Percentiles rank a stretch among this genome's conserved stretches.
phyloP scores from a whole-genome alignment of 192 early-diverging fungal species.

The Podila epicladia region DNA sequence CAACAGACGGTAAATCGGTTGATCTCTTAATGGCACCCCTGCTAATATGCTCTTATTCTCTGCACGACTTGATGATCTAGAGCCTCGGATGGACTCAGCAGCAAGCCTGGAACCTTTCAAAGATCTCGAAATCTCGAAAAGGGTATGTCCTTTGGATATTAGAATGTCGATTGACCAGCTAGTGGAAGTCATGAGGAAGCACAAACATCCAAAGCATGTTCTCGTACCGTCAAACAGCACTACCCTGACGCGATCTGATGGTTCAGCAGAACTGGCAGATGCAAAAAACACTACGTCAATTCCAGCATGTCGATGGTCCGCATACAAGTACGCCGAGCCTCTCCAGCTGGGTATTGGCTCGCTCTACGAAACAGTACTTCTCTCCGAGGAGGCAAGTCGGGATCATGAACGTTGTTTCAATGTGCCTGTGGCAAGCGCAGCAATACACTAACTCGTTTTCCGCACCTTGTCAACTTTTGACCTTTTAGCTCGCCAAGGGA shows the following conservation, averaged over 20 bases:
- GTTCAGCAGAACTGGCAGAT: conserved; percentile 19
- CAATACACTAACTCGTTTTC: too few species aligned
- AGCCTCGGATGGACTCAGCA: conserved; percentile 46
- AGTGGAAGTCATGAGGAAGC: conserved; percentile 35
- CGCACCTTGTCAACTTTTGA: not conserved
- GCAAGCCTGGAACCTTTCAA: conserved; percentile 47
- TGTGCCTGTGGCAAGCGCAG: too few species aligned
- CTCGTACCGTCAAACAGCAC: conserved; percentile 31
- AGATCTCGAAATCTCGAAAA: conserved; percentile 41
- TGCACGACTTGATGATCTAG: conserved; percentile 5
- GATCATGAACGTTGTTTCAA: not conserved
- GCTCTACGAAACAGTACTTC: conserved; percentile 39
- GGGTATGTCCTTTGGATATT: conserved; percentile 43
- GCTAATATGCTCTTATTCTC: not conserved
- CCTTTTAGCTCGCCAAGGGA: conserved; percentile 33
- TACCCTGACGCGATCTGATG: conserved; percentile 8
- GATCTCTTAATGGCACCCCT: not conserved
- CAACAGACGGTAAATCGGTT: not conserved
- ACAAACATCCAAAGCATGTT: conserved; percentile 42
- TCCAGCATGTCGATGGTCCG: conserved; percentile 24
- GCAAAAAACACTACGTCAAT: conserved; percentile 27
- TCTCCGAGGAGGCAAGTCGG: conserved; percentile 35
- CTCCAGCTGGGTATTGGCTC: conserved; percentile 42
- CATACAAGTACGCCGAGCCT: conserved; percentile 32
- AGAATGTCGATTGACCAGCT: conserved; percentile 46